A percentile compares a stretch with the other conserved stretches of the same genome.
These are phyloP conservation scores for Fusarium coicis DNA, from an alignment of 2,329 filamentous ascomycete genomes.

Conservation along the genomic window DNA sequence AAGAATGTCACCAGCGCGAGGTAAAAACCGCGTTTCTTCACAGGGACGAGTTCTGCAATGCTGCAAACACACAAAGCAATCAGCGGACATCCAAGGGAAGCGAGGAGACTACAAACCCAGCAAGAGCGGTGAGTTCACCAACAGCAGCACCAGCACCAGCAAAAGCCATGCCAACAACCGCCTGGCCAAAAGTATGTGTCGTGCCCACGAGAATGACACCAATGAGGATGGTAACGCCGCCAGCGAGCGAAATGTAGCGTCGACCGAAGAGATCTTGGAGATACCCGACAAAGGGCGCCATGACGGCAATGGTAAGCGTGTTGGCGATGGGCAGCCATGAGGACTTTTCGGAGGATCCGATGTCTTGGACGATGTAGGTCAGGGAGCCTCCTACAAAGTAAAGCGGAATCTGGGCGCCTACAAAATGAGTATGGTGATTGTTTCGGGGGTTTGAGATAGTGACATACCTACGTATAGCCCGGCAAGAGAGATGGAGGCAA, in stretches of 20 bases:
- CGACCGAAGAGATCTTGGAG: background rate
- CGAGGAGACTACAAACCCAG: background rate
- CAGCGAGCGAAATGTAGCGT: background rate
- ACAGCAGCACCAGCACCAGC: background rate
- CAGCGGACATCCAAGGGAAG: accelerated
- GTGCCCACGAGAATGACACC: background rate
- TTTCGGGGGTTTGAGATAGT: accelerated
- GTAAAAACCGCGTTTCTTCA: background rate
- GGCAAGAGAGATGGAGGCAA: background rate
- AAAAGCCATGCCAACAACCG: background rate
- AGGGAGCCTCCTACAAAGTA: background rate
- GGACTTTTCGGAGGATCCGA: background rate
- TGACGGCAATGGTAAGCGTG: background rate
- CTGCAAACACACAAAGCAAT: accelerated
- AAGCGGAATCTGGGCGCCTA: background rate
- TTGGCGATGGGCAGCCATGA: background rate
- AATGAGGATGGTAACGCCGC: background rate
- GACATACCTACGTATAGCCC: background rate
- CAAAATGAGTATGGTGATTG: background rate
- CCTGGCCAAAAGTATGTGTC: background rate
- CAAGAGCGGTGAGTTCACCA: background rate
- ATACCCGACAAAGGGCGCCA: background rate
- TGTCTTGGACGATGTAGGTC: background rate
- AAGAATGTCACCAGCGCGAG: background rate
- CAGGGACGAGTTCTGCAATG: background rate